Evolutionary conservation across 306 rosid species (phyloP).

Genomic region (Gastrolobium villosum): DNA sequence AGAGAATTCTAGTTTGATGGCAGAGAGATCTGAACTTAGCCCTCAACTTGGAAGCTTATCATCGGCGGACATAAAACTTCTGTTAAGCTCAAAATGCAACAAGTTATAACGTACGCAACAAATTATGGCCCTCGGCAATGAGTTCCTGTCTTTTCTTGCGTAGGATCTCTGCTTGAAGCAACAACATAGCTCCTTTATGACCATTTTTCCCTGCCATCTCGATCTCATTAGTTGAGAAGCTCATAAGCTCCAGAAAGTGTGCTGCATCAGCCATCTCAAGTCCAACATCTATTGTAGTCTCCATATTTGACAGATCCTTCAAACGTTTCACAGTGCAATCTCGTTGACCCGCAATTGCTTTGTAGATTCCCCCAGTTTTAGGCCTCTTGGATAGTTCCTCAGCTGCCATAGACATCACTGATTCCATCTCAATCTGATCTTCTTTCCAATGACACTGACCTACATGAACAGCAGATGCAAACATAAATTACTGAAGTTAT

Average conservation of each 20-base stretch:
- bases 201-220: conserved; percentile 44
- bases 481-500: not conserved
- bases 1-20: not conserved
- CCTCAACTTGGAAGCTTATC: not conserved
- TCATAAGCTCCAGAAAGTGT: conserved; percentile 41
- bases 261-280: conserved; percentile 51
- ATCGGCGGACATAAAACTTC: not conserved
- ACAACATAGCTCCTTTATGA: conserved; percentile 41
- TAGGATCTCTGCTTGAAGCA: conserved; percentile 51
- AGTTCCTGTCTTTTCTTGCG: conserved; percentile 27
- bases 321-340: conserved; percentile 42
- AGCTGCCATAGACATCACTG: conserved; percentile 25
- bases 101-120: conserved; percentile 8
- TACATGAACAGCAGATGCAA: conserved; percentile 13
- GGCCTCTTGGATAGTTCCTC: conserved; percentile 46
- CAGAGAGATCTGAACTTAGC: conserved; percentile 5
- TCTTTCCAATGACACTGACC: conserved; percentile 22
- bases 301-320: conserved; percentile 42
- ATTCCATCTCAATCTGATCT: conserved; percentile 40
- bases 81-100: not conserved
- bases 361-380: conserved; percentile 41
- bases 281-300: conserved; percentile 41
- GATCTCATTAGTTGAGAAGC: conserved; percentile 35
- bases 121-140: conserved; percentile 34
- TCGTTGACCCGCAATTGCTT: conserved; percentile 21